These are phyloP conservation scores for Starmerella powellii DNA, from an alignment of 805 yeast genomes.

Conservation along the genomic window DNA sequence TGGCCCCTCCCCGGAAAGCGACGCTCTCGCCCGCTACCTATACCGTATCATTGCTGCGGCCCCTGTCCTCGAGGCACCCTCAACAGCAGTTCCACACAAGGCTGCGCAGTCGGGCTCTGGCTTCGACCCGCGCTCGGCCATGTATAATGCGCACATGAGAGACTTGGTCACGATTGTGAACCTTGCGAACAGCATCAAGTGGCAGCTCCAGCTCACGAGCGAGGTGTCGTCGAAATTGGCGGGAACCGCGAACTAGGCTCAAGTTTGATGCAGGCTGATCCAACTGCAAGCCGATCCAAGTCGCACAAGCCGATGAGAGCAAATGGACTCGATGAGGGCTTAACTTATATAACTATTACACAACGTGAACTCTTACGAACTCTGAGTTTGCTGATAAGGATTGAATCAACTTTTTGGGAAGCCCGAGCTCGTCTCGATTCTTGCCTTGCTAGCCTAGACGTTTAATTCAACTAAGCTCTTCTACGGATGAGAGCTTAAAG, in stretches of 20 bases:
- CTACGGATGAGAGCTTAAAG: too few species aligned
- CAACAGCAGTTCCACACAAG: conserved; percentile 11
- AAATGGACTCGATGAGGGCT: too few species aligned
- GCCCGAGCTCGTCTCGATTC: too few species aligned
- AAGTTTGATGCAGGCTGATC: too few species aligned
- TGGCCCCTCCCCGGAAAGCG: conserved; percentile 13
- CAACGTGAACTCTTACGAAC: too few species aligned
- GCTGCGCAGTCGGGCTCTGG: conserved; percentile 26
- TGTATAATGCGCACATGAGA: conserved; percentile 61
- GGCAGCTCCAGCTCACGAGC: conserved; percentile 69
- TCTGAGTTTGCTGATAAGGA: too few species aligned
- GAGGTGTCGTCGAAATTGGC: conserved; percentile 34
- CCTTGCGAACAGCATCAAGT: conserved; percentile 69
- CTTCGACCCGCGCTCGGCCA: conserved; percentile 39
- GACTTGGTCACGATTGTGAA: conserved; percentile 74
- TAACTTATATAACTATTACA: too few species aligned
- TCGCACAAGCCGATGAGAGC: too few species aligned
- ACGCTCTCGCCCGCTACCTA: conserved; percentile 49
- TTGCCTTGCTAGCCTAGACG: too few species aligned
- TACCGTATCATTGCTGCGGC: conserved; percentile 35
- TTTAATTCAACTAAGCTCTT: too few species aligned
- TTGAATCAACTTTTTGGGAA: too few species aligned
- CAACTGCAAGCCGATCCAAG: too few species aligned
- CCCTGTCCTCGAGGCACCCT: conserved; percentile 27
- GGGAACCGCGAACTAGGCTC: conserved; percentile 35